phyloP scores from a whole-genome alignment of 2,329 filamentous ascomycete species.

The Apiospora malaysiana region DNA sequence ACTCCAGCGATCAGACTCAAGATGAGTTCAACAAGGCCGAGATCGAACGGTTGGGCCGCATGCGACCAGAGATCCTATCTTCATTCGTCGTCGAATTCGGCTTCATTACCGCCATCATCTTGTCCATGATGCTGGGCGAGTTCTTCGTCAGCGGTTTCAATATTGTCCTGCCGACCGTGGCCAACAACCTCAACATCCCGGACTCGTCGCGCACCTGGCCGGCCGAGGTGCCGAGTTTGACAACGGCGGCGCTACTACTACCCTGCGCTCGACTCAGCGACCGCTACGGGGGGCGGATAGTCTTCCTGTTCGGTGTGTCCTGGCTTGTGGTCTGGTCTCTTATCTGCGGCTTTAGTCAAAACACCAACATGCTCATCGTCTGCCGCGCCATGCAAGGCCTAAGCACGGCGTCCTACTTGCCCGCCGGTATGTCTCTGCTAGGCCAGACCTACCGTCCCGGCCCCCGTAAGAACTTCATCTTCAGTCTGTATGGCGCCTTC shows the following conservation, averaged over 20 bases:
- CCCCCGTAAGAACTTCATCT: slow-evolving; percentile 70
- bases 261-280: slow-evolving; percentile 67
- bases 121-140: slow-evolving; percentile 68
- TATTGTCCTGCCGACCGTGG: slow-evolving; percentile 72
- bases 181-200: slow-evolving; percentile 67
- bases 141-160: slow-evolving; percentile 81
- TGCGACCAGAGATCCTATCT: slow-evolving; percentile 59
- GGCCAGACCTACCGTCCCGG: slow-evolving; percentile 70
- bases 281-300: slow-evolving; percentile 65
- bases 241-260: slow-evolving; percentile 63
- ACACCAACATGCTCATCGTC: slow-evolving; percentile 73
- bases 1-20: slow-evolving; percentile 27
- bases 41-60: slow-evolving; percentile 63
- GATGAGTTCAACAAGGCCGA: slow-evolving; percentile 34
- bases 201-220: slow-evolving; percentile 66
- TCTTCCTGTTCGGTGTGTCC: slow-evolving; percentile 63
- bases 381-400: slow-evolving; percentile 78
- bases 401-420: slow-evolving; percentile 74
- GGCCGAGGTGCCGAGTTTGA: slow-evolving; percentile 64
- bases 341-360: slow-evolving; percentile 71
- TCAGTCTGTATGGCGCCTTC: slow-evolving; percentile 61
- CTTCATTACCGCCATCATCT: slow-evolving; percentile 64
- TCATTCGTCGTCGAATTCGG: slow-evolving; percentile 58
- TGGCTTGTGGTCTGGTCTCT: slow-evolving; percentile 76
- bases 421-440: slow-evolving; percentile 70